Conservation (phyloP, 768 basidiomycete species). For the Polyporus arcularius region DNA sequence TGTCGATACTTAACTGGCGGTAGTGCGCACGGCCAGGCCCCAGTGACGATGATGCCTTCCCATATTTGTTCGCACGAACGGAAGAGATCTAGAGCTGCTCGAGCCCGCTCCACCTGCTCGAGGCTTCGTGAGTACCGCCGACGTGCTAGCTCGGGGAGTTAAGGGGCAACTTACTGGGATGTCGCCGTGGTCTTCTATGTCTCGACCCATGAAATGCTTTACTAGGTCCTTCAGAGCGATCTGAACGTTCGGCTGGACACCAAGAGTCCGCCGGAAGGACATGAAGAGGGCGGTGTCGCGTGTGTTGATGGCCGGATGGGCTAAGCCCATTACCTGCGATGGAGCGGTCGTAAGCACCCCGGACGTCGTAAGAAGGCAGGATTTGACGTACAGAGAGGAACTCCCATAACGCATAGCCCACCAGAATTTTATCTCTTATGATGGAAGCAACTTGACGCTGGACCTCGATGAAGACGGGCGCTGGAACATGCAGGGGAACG, state of each 20-base stretch:
- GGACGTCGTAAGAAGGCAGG: background rate
- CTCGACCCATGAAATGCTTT: slow-evolving; percentile 45
- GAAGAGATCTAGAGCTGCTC: slow-evolving; percentile 54
- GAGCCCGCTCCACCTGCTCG: slow-evolving; percentile 45
- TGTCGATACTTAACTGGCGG: slow-evolving; percentile 26
- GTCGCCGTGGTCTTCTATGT: slow-evolving; percentile 39
- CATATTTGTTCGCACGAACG: slow-evolving; percentile 51
- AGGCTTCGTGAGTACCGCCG: slow-evolving; percentile 5
- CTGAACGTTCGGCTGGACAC: slow-evolving; percentile 32
- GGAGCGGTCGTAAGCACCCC: slow-evolving; percentile 4
- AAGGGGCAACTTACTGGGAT: slow-evolving; percentile 40
- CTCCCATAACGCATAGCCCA: slow-evolving; percentile 59
- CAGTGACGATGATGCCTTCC: slow-evolving; percentile 44
- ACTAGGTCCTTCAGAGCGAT: slow-evolving; percentile 45
- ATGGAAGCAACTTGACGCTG: slow-evolving; percentile 45
- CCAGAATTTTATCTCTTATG: slow-evolving; percentile 48
- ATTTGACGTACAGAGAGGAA: slow-evolving; percentile 47
- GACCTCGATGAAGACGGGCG: slow-evolving; percentile 50
- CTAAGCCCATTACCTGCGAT: slow-evolving; percentile 49
- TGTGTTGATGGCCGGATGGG: slow-evolving; percentile 52
- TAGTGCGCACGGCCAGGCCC: slow-evolving; percentile 53
- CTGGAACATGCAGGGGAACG: slow-evolving; percentile 28
- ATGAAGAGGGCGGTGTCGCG: slow-evolving; percentile 57
- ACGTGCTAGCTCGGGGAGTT: too few species aligned
- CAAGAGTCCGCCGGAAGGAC: slow-evolving; percentile 47